phyloP scores from a whole-genome alignment of 2,329 filamentous ascomycete species.

The Venturia aucupariae region DNA sequence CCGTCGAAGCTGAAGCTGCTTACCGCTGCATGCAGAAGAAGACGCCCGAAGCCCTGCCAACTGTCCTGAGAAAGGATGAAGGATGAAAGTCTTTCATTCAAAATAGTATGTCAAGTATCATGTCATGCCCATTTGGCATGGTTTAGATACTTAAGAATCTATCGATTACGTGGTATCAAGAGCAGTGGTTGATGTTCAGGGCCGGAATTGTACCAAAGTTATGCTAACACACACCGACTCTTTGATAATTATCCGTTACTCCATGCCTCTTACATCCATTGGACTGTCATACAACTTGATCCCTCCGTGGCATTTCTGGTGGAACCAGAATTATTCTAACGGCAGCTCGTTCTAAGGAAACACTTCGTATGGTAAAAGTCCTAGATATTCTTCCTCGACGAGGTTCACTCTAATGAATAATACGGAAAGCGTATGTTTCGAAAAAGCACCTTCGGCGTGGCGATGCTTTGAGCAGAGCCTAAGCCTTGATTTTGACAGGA shows the following conservation, averaged over 20 bases:
- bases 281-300: background rate
- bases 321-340: conserved; percentile 9
- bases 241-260: background rate
- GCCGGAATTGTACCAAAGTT: no score
- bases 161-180: background rate
- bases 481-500: conserved; percentile 6
- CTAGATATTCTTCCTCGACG: conserved; percentile 13
- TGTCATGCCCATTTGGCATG: no score
- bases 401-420: background rate
- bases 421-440: background rate
- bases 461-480: conserved; percentile 7
- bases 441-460: conserved; percentile 11
- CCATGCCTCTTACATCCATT: background rate
- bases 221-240: no score
- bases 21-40: no score
- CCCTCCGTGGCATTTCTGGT: background rate
- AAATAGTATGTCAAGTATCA: no score
- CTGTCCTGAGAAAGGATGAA: no score
- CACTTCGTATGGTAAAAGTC: background rate
- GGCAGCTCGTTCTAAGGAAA: background rate
- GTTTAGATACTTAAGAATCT: no score
- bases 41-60: no score
- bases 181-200: background rate
- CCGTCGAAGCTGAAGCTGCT: no score
- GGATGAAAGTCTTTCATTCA: no score